Conservation (phyloP, 2,329 filamentous ascomycete species). For the Domatiomyces catenatus region DNA sequence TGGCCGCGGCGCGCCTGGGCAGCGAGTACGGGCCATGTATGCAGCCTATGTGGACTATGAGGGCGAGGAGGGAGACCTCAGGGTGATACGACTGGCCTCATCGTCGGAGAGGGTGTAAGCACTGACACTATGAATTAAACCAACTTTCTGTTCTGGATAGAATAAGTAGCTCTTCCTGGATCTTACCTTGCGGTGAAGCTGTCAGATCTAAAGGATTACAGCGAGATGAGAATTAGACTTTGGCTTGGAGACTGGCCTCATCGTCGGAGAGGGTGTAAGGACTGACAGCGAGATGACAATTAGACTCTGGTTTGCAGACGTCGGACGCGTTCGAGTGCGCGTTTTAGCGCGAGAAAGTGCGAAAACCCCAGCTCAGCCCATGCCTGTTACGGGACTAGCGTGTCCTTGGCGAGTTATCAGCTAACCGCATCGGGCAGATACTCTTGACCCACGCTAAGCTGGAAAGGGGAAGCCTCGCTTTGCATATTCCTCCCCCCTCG, state of each 20-base stretch:
- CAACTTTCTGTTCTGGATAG: too few species aligned
- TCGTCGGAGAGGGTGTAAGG: too few species aligned
- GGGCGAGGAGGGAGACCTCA: background rate
- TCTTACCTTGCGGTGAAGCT: too few species aligned
- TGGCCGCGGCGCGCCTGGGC: background rate
- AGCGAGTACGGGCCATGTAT: constrained; percentile 9
- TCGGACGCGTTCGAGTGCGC: background rate
- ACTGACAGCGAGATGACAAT: too few species aligned
- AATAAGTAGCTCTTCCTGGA: too few species aligned
- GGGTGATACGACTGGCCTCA: background rate
- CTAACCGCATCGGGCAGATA: background rate
- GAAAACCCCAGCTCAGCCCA: background rate
- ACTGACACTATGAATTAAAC: too few species aligned
- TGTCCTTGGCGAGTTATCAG: background rate
- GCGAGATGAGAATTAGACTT: too few species aligned
- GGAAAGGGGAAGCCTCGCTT: background rate
- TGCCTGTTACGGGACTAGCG: background rate
- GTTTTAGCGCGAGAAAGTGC: background rate
- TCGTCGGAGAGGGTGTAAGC: too few species aligned
- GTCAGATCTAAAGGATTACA: too few species aligned
- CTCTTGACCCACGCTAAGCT: background rate
- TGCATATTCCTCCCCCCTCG: background rate
- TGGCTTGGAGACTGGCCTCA: background rate
- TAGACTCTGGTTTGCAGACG: background rate
- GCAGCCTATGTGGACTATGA: constrained; percentile 7